phyloP scores from a whole-genome alignment of 345 rosid species.

The Nephelium lappaceum region DNA sequence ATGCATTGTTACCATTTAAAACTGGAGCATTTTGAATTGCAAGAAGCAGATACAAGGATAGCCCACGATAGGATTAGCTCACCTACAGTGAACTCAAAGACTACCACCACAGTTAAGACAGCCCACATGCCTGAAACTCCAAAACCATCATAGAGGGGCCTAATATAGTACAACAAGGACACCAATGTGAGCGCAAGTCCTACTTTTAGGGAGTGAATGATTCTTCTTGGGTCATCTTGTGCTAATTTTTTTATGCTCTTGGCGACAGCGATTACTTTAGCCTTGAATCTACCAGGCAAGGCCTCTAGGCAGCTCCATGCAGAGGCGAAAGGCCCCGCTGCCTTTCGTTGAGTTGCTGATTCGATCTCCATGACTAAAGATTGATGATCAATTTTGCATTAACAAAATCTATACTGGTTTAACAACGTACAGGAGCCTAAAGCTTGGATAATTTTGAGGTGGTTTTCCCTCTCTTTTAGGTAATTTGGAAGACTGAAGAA shows the following conservation, averaged over 20 bases:
- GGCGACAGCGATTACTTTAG: conserved; percentile 23
- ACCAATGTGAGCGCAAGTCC: conserved; percentile 80
- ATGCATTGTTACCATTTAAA: neutral
- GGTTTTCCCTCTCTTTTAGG: neutral
- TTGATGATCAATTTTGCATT: neutral
- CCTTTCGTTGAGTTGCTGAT: conserved; percentile 36
- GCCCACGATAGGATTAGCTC: conserved; percentile 19
- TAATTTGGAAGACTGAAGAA: neutral
- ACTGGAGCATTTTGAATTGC: neutral
- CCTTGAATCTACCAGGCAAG: conserved; percentile 32
- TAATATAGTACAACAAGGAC: conserved; percentile 61
- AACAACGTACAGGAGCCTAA: neutral
- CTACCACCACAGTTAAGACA: conserved; percentile 74
- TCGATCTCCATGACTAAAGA: conserved; percentile 43
- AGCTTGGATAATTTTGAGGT: neutral
- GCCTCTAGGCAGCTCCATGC: conserved; percentile 36
- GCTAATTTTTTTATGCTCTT: conserved; percentile 47
- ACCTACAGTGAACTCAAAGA: conserved; percentile 84
- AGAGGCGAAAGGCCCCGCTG: conserved; percentile 23
- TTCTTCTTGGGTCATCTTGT: conserved; percentile 72
- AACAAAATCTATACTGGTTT: conserved; percentile 4
- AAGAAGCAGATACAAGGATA: conserved; percentile 9
- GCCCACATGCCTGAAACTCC: conserved; percentile 91
- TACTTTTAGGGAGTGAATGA: conserved; percentile 74
- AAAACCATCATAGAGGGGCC: conserved; percentile 68